Conservation (phyloP, 768 basidiomycete genomes). For the Agaricus subrufescens region DNA sequence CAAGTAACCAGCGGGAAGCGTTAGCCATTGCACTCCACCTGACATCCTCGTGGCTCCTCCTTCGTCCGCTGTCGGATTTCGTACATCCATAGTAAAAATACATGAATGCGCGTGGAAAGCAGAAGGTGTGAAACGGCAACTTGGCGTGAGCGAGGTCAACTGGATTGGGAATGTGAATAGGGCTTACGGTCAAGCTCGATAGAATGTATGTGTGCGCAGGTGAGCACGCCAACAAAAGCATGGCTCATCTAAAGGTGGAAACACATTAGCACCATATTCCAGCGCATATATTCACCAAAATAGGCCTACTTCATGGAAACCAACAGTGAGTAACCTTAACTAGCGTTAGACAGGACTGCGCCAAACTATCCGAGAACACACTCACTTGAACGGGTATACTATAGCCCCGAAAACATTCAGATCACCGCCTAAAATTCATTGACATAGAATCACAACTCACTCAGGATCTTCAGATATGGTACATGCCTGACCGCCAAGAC, state of each 20-base stretch:
- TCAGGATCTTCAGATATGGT: conserved; percentile 64
- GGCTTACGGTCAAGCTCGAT: conserved; percentile 82
- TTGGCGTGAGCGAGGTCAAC: background rate
- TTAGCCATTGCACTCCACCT: conserved; percentile 78
- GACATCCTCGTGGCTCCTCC: conserved; percentile 86
- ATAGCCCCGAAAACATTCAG: background rate
- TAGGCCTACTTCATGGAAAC: conserved; percentile 73
- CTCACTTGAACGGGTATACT: conserved; percentile 94
- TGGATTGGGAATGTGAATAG: background rate
- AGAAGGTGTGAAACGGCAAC: background rate
- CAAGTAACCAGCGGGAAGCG: conserved; percentile 78
- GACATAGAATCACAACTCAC: conserved; percentile 39
- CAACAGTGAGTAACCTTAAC: conserved; percentile 72
- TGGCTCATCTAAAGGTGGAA: conserved; percentile 68
- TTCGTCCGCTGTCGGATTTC: conserved; percentile 60
- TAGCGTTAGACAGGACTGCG: no score
- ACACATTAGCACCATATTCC: background rate
- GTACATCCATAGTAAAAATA: background rate
- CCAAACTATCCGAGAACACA: background rate
- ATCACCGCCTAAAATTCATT: background rate
- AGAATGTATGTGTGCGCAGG: conserved; percentile 82
- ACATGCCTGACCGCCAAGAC: conserved; percentile 54
- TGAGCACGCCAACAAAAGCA: conserved; percentile 73
- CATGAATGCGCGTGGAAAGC: background rate
- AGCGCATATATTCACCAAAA: background rate